A percentile compares a stretch with the other conserved stretches of the same genome.
Evolutionary conservation across 1,284 basidiomycete species (phyloP).

Genomic region (Macrocystidia cucumis): DNA sequence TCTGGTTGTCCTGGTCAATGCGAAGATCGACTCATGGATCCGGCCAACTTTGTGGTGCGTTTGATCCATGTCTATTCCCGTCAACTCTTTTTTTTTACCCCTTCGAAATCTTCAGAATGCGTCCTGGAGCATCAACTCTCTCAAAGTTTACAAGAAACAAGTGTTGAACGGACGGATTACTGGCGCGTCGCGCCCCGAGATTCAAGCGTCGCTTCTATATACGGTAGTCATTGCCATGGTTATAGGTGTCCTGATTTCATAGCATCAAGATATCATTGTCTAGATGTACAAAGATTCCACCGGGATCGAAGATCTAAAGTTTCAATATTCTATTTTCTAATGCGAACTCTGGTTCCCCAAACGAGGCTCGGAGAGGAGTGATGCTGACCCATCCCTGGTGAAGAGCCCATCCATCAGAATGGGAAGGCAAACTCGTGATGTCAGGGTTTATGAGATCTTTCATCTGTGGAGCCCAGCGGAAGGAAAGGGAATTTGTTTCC

Average conservation of each 20-base stretch:
- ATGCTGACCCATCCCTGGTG: conserved; percentile 61
- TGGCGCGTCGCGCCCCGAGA: too few relatives aligned
- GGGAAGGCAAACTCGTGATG: conserved; percentile 51
- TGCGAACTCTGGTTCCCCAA: conserved; percentile 48
- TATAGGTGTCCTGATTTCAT: too few relatives aligned
- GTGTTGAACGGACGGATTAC: conserved; percentile 15
- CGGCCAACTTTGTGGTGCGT: conserved; percentile 59
- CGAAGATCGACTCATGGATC: conserved; percentile 51
- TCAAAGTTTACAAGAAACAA: conserved; percentile 30
- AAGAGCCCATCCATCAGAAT: conserved; percentile 79
- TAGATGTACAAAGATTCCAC: too few relatives aligned
- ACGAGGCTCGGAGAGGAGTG: conserved; percentile 66
- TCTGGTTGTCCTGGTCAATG: conserved; percentile 74
- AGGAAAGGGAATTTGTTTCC: conserved; percentile 40
- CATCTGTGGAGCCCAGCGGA: conserved; percentile 82
- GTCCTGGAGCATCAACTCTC: conserved; percentile 30
- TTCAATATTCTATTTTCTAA: conserved; percentile 42
- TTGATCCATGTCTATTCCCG: background rate
- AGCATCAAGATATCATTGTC: too few relatives aligned
- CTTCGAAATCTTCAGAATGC: conserved; percentile 23
- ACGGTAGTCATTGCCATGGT: too few relatives aligned
- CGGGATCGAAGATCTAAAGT: conserved; percentile 47
- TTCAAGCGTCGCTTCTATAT: too few relatives aligned
- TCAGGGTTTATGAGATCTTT: conserved; percentile 58
- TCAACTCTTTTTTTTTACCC: background rate